Evolutionary conservation across 2,329 filamentous ascomycete species (phyloP).

Genomic region (Hymenoscyphus linearis): DNA sequence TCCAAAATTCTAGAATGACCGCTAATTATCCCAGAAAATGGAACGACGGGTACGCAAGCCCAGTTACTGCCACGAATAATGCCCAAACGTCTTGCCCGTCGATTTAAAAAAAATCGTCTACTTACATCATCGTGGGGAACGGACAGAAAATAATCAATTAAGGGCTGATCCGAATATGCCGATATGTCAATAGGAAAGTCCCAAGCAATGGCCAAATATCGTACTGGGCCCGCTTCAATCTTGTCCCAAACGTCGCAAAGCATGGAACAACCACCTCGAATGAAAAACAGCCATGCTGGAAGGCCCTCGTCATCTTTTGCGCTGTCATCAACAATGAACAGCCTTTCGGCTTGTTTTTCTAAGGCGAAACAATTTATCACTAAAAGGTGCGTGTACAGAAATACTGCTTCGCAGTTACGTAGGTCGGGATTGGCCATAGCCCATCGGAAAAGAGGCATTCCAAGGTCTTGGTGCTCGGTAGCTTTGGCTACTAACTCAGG

Average conservation of each 20-base stretch:
- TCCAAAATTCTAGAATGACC: too few species aligned
- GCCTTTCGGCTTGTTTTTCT: conserved; percentile 17
- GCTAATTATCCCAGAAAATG: background rate
- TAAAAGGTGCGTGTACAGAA: conserved; percentile 17
- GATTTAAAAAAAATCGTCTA: too few species aligned
- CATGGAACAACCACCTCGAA: conserved; percentile 17
- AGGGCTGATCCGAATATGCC: background rate
- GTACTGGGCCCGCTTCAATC: conserved; percentile 12
- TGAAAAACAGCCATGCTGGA: conserved; percentile 18
- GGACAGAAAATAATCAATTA: conserved; percentile 4
- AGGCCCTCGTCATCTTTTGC: conserved; percentile 6
- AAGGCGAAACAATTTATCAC: conserved; percentile 19
- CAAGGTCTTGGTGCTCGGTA: conserved; percentile 11
- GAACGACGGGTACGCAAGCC: background rate
- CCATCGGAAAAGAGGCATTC: conserved; percentile 14
- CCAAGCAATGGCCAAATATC: conserved; percentile 10
- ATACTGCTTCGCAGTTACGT: conserved; percentile 15
- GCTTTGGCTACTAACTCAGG: conserved; percentile 11
- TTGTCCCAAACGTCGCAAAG: conserved; percentile 16
- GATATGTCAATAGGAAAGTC: conserved; percentile 12
- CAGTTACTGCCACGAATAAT: background rate
- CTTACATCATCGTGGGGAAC: conserved; percentile 1
- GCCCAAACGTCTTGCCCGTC: too few species aligned
- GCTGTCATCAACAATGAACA: conserved; percentile 7
- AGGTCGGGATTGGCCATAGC: conserved; percentile 9